Evolutionary conservation across 2,329 filamentous ascomycete species (phyloP), one percentile per base, ranked within the genome.

Genomic region (Aspergillus pseudonomiae): DNA sequence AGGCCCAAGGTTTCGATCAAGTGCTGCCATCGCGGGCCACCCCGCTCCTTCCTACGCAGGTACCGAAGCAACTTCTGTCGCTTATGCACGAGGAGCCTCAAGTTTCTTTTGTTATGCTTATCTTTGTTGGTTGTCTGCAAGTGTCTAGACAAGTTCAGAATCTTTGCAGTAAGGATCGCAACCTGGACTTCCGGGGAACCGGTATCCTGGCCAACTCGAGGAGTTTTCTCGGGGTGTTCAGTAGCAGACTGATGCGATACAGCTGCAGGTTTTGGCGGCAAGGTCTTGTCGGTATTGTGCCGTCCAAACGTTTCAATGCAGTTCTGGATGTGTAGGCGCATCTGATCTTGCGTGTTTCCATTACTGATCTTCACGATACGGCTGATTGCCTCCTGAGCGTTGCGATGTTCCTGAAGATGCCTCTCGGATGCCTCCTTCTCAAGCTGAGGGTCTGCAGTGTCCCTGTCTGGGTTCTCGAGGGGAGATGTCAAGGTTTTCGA

Each of bases 141-240:
- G 68, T 90, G 89, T 69, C 91, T 85, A 19, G 91, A 89, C 57
- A 99, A 78, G 28, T 90, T 89, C 67, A 92, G 85, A 75, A 99
- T 99, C 85, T 97, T 98, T 62, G 93, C 87, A 3, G 95, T 99
- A 76, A 99, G 79, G 71, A 99, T 96, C 53, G 93, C 94, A 69
- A 96, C 93, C 83, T 99, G 95, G n/a, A 99, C 96, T 80, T 99
- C 95, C 7, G 92, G 92, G 71, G 92, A 96, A 41, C 95, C 95
- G 0, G 94, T 99, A 76, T 99, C 95, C 6, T 91, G 91, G 0
- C 95, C 95, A n/a, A 89, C 88, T 36, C 96, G 90, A 56, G 86
- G 85, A 0, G 83, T 84, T 69, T 86, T 86, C 30, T 80, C 68
- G 6, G 71, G 72, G 30, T 74, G 72, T 50, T 66, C 67, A 26